Base-by-base conservation (phyloP, 257 asterid species). In the Nicotiana paniculata region DNA sequence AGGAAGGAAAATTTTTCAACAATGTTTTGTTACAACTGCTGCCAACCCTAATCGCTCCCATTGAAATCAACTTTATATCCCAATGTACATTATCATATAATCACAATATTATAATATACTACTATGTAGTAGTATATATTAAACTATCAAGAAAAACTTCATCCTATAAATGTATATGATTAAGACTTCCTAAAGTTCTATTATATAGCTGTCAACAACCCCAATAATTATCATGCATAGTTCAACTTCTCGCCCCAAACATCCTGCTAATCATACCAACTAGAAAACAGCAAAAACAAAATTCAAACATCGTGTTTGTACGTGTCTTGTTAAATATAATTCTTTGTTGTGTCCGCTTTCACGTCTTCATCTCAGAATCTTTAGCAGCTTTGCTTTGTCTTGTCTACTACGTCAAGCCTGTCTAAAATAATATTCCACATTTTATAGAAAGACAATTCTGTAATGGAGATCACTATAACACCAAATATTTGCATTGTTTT, bases 401-500 rank as follows among this genome's bases (percentile, higher is more conserved):
- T 78, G 87, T 82, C 82, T 63, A 26, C 74, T 54, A 77, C 82
- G 83, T 35, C 86, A 54, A 86, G 84, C 70, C 84, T 83, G 81
- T 80, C 82, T 28, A 3, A 43, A 82, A 58, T 57, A 77, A 54
- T 77, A 26, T 17, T 5, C n/a, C 62, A 28, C 46, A 48, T 43
- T 48, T 75, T 54, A 55, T 57, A 21, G 12, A 10, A 78, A 58
- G 12, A 61, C 15, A 65, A 24, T 5, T 46, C 13, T 35, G 79
- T 70, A 43, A 43, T 63, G 57, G 57, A 12, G 33, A 55, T 9
- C 35, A 55, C 58, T 11, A 65, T 51, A 62, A 18, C 30, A 39
- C 62, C 32, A 63, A 37, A 1, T 30, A 28, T 66, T 1, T 17
- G 48, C 46, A 66, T 0, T 2, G 9, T 53, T 55, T 67, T 11